Evolutionary conservation across 768 basidiomycete genomes (phyloP).

Genomic region (Scleroderma bovista): DNA sequence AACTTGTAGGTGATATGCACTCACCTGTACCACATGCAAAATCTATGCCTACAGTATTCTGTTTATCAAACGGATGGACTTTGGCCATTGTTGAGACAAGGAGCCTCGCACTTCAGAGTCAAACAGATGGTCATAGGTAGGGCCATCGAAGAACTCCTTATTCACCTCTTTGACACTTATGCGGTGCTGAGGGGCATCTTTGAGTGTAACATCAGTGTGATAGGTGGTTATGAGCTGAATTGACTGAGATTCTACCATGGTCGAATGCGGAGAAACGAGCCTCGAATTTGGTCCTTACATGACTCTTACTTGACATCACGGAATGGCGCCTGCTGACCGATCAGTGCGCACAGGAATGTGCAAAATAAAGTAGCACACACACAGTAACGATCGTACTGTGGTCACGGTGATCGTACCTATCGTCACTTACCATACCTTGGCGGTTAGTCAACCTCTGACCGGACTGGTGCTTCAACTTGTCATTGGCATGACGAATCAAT

Average conservation of each 20-base stretch:
- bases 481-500: too few species aligned
- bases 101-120: slow-evolving; percentile 7
- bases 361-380: background rate
- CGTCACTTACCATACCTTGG: too few species aligned
- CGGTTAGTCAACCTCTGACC: too few species aligned
- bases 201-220: background rate
- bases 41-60: slow-evolving; percentile 52
- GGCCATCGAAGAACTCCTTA: slow-evolving; percentile 8
- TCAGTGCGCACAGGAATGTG: background rate
- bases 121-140: slow-evolving; percentile 13
- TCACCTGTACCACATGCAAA: slow-evolving; percentile 65
- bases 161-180: slow-evolving; percentile 8
- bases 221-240: background rate
- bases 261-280: background rate
- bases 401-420: too few species aligned
- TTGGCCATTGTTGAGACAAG: slow-evolving; percentile 17
- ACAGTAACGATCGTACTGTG: background rate
- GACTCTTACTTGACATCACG: background rate
- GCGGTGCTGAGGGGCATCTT: background rate
- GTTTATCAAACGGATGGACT: slow-evolving; percentile 45
- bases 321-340: background rate
- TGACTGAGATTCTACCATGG: background rate
- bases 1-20: slow-evolving; percentile 1
- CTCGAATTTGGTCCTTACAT: background rate
- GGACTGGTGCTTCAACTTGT: too few species aligned